Evolutionary conservation across 495 filamentous ascomycete species (phyloP).

Genomic region (Penicillium atrosanguineum): DNA sequence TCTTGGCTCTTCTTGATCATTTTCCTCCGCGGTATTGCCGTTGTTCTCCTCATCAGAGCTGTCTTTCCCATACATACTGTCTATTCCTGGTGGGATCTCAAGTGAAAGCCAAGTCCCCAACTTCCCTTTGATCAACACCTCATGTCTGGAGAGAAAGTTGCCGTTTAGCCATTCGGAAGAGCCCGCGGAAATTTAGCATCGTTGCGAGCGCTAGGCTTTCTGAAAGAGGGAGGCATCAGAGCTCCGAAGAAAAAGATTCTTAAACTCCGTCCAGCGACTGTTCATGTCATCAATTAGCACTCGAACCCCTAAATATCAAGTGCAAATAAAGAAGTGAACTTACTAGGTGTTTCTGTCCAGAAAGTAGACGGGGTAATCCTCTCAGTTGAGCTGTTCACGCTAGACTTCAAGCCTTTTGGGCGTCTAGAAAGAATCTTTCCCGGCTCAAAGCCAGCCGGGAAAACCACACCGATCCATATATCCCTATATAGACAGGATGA

Average conservation of each 20-base stretch:
- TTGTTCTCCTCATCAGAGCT: too few relatives aligned
- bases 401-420: constrained; percentile 6
- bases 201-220: too few relatives aligned
- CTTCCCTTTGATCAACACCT: too few relatives aligned
- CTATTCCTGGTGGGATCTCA: too few relatives aligned
- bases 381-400: constrained; percentile 2
- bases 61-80: too few relatives aligned
- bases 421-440: background rate
- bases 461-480: constrained; percentile 15
- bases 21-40: too few relatives aligned
- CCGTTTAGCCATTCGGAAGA: too few relatives aligned
- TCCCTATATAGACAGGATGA: too few relatives aligned
- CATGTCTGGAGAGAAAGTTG: too few relatives aligned
- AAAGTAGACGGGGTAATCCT: constrained; percentile 17
- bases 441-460: constrained; percentile 5
- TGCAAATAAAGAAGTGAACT: constrained; percentile 1
- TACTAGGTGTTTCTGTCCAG: constrained; percentile 20
- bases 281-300: constrained; percentile 12
- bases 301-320: constrained; percentile 6
- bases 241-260: background rate
- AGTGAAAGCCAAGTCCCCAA: too few relatives aligned
- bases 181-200: too few relatives aligned
- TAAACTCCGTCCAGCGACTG: background rate
- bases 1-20: background rate
- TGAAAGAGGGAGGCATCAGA: too few relatives aligned